phyloP scores from a whole-genome alignment of 768 basidiomycete species.

The Galerina sulciceps region DNA sequence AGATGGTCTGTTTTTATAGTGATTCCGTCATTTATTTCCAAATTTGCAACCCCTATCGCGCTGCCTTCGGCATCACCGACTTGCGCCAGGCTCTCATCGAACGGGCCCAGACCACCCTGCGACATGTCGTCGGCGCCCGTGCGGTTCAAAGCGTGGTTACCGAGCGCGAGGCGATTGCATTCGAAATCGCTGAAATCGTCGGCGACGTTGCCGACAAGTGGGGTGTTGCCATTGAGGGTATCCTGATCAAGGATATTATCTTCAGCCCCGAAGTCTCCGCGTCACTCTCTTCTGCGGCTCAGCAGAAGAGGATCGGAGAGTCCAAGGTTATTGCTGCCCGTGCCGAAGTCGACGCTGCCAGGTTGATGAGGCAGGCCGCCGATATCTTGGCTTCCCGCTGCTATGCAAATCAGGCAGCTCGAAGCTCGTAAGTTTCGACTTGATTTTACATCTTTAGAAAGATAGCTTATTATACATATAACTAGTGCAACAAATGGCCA shows the following conservation, averaged over 20 bases:
- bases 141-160: slow-evolving; percentile 96
- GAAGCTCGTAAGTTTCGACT: slow-evolving; percentile 66
- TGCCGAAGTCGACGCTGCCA: slow-evolving; percentile 93
- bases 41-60: slow-evolving; percentile 87
- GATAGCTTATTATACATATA: background rate
- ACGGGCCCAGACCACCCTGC: slow-evolving; percentile 90
- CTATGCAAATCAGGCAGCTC: slow-evolving; percentile 97
- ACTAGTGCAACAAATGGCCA: slow-evolving; percentile 89
- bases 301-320: slow-evolving; percentile 97
- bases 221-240: slow-evolving; percentile 96
- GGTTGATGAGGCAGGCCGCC: slow-evolving; percentile 96
- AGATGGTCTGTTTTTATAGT: slow-evolving; percentile 38
- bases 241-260: slow-evolving; percentile 94
- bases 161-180: slow-evolving; percentile 95
- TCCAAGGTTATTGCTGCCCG: slow-evolving; percentile 95
- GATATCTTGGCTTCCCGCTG: slow-evolving; percentile 94
- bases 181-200: slow-evolving; percentile 96
- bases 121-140: slow-evolving; percentile 96
- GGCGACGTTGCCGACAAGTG: slow-evolving; percentile 92
- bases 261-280: slow-evolving; percentile 91
- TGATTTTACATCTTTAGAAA: background rate
- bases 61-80: slow-evolving; percentile 92
- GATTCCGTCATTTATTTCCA: slow-evolving; percentile 96
- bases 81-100: slow-evolving; percentile 85
- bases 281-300: slow-evolving; percentile 92